phyloP scores from a whole-genome alignment of 2,329 filamentous ascomycete species.

The Drechslera avenae region DNA sequence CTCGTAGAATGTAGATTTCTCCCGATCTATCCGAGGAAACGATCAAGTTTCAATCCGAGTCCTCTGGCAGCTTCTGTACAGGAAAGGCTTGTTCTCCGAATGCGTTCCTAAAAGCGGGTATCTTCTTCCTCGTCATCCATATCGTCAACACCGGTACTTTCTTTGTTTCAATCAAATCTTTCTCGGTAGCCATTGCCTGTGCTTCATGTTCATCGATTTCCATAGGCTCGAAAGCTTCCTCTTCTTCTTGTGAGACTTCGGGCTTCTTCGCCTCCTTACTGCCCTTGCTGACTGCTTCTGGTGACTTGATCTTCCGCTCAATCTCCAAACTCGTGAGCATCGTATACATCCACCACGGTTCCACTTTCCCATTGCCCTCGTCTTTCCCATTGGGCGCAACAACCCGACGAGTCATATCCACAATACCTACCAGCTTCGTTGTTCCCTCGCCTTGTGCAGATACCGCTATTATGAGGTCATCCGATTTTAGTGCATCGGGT shows the following conservation, averaged over 20 bases:
- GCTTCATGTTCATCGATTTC: conserved; percentile 6
- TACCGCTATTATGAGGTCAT: conserved; percentile 19
- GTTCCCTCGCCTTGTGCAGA: conserved; percentile 30
- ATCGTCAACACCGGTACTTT: conserved; percentile 26
- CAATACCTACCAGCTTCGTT: conserved; percentile 27
- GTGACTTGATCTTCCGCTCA: neutral
- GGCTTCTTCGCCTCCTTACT: neutral
- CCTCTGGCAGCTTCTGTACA: conserved; percentile 7
- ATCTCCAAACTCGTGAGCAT: conserved; percentile 20
- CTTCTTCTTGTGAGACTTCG: conserved; percentile 10
- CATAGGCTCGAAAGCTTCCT: conserved; percentile 23
- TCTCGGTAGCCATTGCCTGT: neutral
- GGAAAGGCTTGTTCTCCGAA: conserved; percentile 27
- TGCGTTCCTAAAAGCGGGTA: conserved; percentile 19
- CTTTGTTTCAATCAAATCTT: conserved; percentile 5
- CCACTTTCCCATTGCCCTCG: neutral
- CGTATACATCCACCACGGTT: conserved; percentile 27
- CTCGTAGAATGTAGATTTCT: no score
- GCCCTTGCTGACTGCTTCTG: neutral
- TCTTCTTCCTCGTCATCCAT: conserved; percentile 26
- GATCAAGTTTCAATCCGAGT: conserved; percentile 3
- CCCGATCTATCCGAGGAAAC: no score
- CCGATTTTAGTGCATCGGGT: conserved; percentile 9
- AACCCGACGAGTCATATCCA: conserved; percentile 26
- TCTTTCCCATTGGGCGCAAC: conserved; percentile 9